Percentiles rank a stretch among this genome's conserved stretches.
phyloP scores from a whole-genome alignment of 2,329 filamentous ascomycete genomes.

The Lasiodiplodia citricola region DNA sequence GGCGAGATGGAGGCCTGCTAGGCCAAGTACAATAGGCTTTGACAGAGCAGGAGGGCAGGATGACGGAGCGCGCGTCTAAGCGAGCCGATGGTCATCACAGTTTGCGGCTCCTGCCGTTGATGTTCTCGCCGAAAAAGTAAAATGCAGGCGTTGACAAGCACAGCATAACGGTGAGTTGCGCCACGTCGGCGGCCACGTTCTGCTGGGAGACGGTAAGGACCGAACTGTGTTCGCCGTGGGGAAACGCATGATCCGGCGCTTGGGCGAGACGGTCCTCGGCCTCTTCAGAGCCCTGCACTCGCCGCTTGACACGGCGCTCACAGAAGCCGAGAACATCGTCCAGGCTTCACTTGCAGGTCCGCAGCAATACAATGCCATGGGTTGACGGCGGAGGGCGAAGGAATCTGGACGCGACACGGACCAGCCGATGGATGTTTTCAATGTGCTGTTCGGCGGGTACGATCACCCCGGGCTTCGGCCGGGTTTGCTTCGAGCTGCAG shows the following conservation, averaged over 20 bases:
- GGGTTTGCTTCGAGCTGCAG: conserved; percentile 48
- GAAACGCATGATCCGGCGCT: conserved; percentile 30
- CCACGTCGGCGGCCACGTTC: conserved; percentile 28
- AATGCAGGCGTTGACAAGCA: conserved; percentile 41
- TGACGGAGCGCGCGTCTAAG: conserved; percentile 46
- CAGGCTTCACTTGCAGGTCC: conserved; percentile 39
- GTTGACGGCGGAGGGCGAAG: conserved; percentile 46
- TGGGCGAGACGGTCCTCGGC: conserved; percentile 36
- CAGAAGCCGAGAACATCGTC: conserved; percentile 4
- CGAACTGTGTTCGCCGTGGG: conserved; percentile 43
- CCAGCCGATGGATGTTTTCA: conserved; percentile 50
- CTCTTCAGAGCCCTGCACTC: conserved; percentile 46
- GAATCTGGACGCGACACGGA: conserved; percentile 50
- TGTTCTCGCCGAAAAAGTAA: conserved; percentile 24
- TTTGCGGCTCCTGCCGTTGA: not conserved
- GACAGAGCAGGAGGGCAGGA: conserved; percentile 41
- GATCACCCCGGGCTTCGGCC: conserved; percentile 45
- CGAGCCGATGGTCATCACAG: conserved; percentile 44
- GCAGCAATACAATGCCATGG: conserved; percentile 49
- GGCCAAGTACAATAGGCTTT: conserved; percentile 49
- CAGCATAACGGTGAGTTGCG: conserved; percentile 28
- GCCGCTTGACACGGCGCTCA: conserved; percentile 36
- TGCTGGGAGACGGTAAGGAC: conserved; percentile 29
- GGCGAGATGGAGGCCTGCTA: conserved; percentile 47
- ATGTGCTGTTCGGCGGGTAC: conserved; percentile 48